These are phyloP conservation scores for Pochonia chlamydosporia DNA, from an alignment of 2,329 filamentous ascomycete genomes.

Conservation along the genomic window DNA sequence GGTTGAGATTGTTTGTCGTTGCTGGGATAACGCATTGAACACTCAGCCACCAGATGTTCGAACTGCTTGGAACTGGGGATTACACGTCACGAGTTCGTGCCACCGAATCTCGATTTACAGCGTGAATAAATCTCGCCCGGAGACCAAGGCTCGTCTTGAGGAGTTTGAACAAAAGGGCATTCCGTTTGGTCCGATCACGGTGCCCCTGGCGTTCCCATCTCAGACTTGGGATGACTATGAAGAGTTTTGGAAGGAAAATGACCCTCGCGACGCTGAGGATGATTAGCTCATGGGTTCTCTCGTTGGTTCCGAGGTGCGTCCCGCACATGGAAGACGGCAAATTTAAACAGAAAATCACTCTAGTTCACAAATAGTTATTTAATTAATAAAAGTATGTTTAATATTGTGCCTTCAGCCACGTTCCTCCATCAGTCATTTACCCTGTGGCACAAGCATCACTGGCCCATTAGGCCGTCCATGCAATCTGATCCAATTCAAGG, in stretches of 20 bases:
- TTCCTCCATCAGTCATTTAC: too few species aligned
- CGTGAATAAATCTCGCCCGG: slow-evolving; percentile 46
- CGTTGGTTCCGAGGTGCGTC: too few species aligned
- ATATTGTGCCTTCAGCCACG: too few species aligned
- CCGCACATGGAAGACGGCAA: too few species aligned
- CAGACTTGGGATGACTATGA: slow-evolving; percentile 44
- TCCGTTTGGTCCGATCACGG: slow-evolving; percentile 47
- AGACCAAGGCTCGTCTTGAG: slow-evolving; percentile 43
- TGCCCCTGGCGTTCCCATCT: slow-evolving; percentile 42
- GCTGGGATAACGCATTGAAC: slow-evolving; percentile 58
- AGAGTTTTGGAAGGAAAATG: slow-evolving; percentile 17
- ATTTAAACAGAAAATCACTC: too few species aligned
- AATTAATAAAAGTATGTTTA: too few species aligned
- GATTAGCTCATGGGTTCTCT: background rate
- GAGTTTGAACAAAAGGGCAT: slow-evolving; percentile 42
- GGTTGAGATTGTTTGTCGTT: slow-evolving; percentile 52
- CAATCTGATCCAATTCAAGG: too few species aligned
- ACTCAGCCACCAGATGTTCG: slow-evolving; percentile 52
- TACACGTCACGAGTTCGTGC: slow-evolving; percentile 58
- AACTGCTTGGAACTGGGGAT: slow-evolving; percentile 57
- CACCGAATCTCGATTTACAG: slow-evolving; percentile 59
- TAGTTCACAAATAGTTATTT: too few species aligned
- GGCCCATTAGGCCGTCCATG: too few species aligned
- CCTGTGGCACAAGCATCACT: too few species aligned
- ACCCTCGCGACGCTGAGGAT: background rate